phyloP scores from a whole-genome alignment of 352 stramenopile species.

The Phytophthora syringae region DNA sequence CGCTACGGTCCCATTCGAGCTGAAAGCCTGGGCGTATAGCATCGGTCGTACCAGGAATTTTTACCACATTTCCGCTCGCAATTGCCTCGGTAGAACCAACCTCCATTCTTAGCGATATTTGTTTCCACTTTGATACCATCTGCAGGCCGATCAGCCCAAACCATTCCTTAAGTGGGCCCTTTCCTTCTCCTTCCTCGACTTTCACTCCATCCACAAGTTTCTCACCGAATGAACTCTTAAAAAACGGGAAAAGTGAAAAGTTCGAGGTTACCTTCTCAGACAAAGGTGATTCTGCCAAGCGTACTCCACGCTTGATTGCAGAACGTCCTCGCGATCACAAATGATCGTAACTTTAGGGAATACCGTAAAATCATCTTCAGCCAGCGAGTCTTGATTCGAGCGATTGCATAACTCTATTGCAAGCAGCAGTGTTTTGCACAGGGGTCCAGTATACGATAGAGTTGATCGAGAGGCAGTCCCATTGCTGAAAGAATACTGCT shows the following conservation, averaged over 20 bases:
- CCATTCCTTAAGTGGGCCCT: slow-evolving; percentile 80
- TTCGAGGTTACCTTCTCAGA: slow-evolving; percentile 9
- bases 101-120: slow-evolving; percentile 21
- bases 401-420: slow-evolving; percentile 20
- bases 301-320: slow-evolving; percentile 46
- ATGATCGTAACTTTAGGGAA: slow-evolving; percentile 56
- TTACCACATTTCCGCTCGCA: slow-evolving; percentile 58
- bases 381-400: slow-evolving; percentile 26
- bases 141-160: slow-evolving; percentile 51
- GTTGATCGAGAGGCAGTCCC: slow-evolving; percentile 19
- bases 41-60: slow-evolving; percentile 32
- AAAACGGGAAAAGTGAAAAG: slow-evolving; percentile 66
- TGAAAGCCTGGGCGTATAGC: slow-evolving; percentile 36
- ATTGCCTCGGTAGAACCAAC: slow-evolving; percentile 29
- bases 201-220: slow-evolving; percentile 60
- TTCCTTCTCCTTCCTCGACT: slow-evolving; percentile 83
- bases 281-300: slow-evolving; percentile 39
- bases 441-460: slow-evolving; percentile 48
- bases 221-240: slow-evolving; percentile 72
- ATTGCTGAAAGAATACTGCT: slow-evolving; percentile 33
- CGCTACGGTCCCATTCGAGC: slow-evolving; percentile 40
- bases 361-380: slow-evolving; percentile 17
- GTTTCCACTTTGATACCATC: slow-evolving; percentile 55
- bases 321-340: slow-evolving; percentile 51
- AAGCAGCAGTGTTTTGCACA: slow-evolving; percentile 65